Percentiles rank a stretch among this genome's conserved stretches.
These are phyloP conservation scores for Neoscytalidium dimidiatum DNA, from an alignment of 2,329 filamentous ascomycete genomes.

Conservation along the genomic window DNA sequence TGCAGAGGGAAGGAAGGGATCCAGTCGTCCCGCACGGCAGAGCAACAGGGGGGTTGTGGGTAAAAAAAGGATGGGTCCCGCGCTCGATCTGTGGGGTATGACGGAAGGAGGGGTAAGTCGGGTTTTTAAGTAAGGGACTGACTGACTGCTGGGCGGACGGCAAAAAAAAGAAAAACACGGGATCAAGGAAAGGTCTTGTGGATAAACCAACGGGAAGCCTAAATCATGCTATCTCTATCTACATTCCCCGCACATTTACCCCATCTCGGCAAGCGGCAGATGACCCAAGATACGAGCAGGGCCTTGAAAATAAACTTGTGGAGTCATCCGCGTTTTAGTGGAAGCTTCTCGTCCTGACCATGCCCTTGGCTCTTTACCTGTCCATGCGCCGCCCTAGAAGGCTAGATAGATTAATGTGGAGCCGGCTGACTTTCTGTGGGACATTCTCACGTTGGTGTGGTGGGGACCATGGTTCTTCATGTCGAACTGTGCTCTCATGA, in stretches of 20 bases:
- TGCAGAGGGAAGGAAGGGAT: background rate
- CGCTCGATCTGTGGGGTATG: slow-evolving; percentile 5
- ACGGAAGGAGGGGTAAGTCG: background rate
- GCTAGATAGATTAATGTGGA: background rate
- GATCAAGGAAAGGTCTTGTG: background rate
- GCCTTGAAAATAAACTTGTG: background rate
- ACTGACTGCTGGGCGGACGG: too few species aligned
- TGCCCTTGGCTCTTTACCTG: background rate
- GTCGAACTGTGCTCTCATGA: background rate
- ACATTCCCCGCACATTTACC: background rate
- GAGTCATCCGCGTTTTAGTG: background rate
- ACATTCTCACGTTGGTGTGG: background rate
- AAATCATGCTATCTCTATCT: background rate
- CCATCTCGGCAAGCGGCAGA: background rate
- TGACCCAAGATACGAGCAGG: background rate
- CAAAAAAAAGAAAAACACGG: background rate
- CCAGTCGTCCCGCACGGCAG: slow-evolving; percentile 3
- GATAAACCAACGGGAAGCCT: background rate
- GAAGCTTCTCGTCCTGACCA: background rate
- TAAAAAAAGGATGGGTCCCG: background rate
- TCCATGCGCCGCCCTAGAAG: background rate
- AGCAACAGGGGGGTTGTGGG: background rate
- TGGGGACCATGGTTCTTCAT: background rate
- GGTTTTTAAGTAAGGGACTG: background rate
- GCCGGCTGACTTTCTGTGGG: background rate